Conservation (phyloP, 768 basidiomycete genomes). For the Galerina sulciceps region DNA sequence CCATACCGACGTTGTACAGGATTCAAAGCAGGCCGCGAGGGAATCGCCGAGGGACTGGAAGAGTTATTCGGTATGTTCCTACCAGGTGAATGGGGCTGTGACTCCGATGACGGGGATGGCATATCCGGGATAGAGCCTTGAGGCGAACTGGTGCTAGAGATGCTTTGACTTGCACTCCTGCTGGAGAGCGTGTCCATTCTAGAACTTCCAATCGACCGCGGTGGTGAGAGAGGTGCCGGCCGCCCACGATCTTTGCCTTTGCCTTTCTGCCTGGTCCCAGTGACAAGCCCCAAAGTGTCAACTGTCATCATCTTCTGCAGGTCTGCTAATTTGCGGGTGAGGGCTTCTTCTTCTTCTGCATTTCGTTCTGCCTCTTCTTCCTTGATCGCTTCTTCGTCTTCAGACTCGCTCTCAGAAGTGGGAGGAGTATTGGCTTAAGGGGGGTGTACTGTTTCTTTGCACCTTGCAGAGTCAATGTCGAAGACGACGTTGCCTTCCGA, state of each 20-base stretch:
- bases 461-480: constrained; percentile 71
- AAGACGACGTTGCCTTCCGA: constrained; percentile 66
- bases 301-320: constrained; percentile 76
- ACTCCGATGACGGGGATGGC: constrained; percentile 68
- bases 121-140: constrained; percentile 84
- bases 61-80: constrained; percentile 61
- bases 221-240: constrained; percentile 38
- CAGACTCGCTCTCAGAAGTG: constrained; percentile 59
- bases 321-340: constrained; percentile 70
- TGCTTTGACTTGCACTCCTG: constrained; percentile 63
- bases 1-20: constrained; percentile 52
- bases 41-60: constrained; percentile 63
- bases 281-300: constrained; percentile 74
- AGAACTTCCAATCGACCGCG: constrained; percentile 33
- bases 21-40: constrained; percentile 57
- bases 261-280: constrained; percentile 35
- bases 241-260: constrained; percentile 53
- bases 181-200: constrained; percentile 47
- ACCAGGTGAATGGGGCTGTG: constrained; percentile 57
- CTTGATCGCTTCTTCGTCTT: constrained; percentile 63
- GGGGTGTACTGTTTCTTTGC: constrained; percentile 41
- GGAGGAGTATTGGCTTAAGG: constrained; percentile 52
- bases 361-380: constrained; percentile 74
- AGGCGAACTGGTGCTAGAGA: constrained; percentile 75
- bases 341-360: constrained; percentile 67